A percentile compares a stretch with the other conserved stretches of the same genome.
These are phyloP conservation scores for Juncus inflexus DNA, from an alignment of 176 grass and related monocot genomes.

Conservation along the genomic window DNA sequence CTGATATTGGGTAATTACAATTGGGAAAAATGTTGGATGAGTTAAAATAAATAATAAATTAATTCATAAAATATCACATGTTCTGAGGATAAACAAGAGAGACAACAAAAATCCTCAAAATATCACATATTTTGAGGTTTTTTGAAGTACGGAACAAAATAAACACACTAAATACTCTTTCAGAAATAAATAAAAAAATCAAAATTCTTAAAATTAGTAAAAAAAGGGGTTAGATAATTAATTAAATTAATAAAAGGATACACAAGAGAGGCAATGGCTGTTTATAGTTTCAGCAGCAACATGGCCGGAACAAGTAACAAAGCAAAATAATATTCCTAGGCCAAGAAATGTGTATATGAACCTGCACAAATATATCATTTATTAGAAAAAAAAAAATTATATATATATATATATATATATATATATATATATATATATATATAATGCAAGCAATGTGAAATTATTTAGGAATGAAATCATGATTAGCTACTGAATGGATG, in stretches of 20 bases:
- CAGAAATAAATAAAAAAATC: too few relatives aligned
- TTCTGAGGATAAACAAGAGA: too few relatives aligned
- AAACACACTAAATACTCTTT: too few relatives aligned
- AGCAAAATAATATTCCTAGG: slow-evolving; percentile 62
- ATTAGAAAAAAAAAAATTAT: slow-evolving; percentile 24
- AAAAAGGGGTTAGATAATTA: not conserved
- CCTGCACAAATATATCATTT: slow-evolving; percentile 40
- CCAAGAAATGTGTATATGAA: slow-evolving; percentile 82
- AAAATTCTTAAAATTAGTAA: too few relatives aligned
- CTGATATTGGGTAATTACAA: too few relatives aligned
- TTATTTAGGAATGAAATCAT: not conserved
- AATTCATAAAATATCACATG: too few relatives aligned
- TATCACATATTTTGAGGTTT: too few relatives aligned
- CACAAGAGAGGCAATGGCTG: slow-evolving; percentile 74
- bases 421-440: not conserved
- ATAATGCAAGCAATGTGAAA: not conserved
- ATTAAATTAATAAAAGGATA: slow-evolving; percentile 52
- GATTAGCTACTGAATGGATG: too few relatives aligned
- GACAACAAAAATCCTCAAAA: too few relatives aligned
- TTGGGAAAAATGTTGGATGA: too few relatives aligned
- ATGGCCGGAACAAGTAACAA: slow-evolving; percentile 83
- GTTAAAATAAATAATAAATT: too few relatives aligned
- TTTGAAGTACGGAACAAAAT: too few relatives aligned
- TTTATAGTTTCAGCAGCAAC: slow-evolving; percentile 83
- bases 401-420: not conserved